phyloP scores from a whole-genome alignment of 805 yeast species.

The Pichia manshurica region DNA sequence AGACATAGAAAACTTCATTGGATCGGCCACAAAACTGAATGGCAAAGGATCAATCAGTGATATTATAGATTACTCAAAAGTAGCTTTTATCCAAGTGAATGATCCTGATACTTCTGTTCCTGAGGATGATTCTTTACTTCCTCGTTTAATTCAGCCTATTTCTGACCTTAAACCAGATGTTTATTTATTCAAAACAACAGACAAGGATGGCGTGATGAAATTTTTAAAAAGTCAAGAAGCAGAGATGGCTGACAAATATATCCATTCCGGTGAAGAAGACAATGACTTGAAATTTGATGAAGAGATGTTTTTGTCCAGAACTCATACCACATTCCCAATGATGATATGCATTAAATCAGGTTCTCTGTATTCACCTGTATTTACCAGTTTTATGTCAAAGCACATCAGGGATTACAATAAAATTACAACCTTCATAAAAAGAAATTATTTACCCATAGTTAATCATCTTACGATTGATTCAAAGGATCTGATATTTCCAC shows the following conservation, averaged over 20 bases:
- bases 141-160: slow-evolving; percentile 54
- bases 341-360: slow-evolving; percentile 55
- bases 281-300: slow-evolving; percentile 33
- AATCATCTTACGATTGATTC: slow-evolving; percentile 44
- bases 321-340: slow-evolving; percentile 58
- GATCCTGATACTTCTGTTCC: slow-evolving; percentile 44
- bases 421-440: slow-evolving; percentile 45
- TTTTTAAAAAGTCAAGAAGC: slow-evolving; percentile 38
- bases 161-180: slow-evolving; percentile 53
- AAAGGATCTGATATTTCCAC: slow-evolving; percentile 34
- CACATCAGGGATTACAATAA: slow-evolving; percentile 49
- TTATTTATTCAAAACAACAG: slow-evolving; percentile 47
- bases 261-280: slow-evolving; percentile 28
- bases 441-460: slow-evolving; percentile 46
- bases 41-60: slow-evolving; percentile 19
- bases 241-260: slow-evolving; percentile 36
- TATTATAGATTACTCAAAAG: slow-evolving; percentile 33
- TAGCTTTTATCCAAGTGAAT: slow-evolving; percentile 50
- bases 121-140: slow-evolving; percentile 61
- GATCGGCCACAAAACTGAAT: slow-evolving; percentile 1
- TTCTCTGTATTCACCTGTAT: slow-evolving; percentile 45
- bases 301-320: slow-evolving; percentile 43
- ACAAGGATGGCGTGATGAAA: slow-evolving; percentile 32
- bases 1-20: slow-evolving; percentile 10
- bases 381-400: slow-evolving; percentile 56